A percentile compares a stretch with the other conserved stretches of the same genome.
Evolutionary conservation across 2,329 filamentous ascomycete species (phyloP).

Genomic region (Trichoderma simmonsii): DNA sequence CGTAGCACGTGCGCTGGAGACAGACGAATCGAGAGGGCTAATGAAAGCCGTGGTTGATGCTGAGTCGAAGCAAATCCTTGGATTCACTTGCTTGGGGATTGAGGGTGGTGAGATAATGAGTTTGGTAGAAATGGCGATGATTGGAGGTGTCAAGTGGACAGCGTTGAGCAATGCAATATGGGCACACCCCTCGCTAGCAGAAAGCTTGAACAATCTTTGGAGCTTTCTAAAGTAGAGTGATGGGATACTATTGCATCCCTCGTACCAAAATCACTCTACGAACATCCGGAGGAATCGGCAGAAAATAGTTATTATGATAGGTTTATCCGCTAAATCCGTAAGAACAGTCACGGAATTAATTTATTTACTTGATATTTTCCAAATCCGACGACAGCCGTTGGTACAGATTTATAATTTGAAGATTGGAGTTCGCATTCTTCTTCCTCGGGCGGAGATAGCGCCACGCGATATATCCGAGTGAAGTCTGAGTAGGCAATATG

Average conservation of each 20-base stretch:
- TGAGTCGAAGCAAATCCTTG: constrained; percentile 47
- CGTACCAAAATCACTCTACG: background rate
- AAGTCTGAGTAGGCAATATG: background rate
- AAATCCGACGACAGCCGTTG: background rate
- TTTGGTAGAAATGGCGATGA: constrained; percentile 52
- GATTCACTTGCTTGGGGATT: constrained; percentile 49
- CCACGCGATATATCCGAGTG: background rate
- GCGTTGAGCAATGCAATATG: constrained; percentile 45
- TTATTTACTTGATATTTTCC: background rate
- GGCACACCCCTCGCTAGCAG: constrained; percentile 49
- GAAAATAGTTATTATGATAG: background rate
- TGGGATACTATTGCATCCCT: background rate
- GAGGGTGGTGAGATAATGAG: constrained; percentile 54
- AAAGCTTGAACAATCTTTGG: constrained; percentile 52
- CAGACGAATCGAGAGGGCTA: constrained; percentile 48
- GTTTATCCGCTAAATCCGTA: background rate
- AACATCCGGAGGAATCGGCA: background rate
- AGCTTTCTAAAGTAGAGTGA: constrained; percentile 35
- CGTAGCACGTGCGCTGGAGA: constrained; percentile 50
- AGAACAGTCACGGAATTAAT: background rate
- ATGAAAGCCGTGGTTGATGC: constrained; percentile 51
- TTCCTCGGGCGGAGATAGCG: background rate
- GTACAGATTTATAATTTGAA: background rate
- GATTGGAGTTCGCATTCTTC: background rate
- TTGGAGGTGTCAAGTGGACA: constrained; percentile 37